These are phyloP conservation scores for Nemania diffusa DNA, from an alignment of 2,329 filamentous ascomycete species.

Conservation along the genomic window DNA sequence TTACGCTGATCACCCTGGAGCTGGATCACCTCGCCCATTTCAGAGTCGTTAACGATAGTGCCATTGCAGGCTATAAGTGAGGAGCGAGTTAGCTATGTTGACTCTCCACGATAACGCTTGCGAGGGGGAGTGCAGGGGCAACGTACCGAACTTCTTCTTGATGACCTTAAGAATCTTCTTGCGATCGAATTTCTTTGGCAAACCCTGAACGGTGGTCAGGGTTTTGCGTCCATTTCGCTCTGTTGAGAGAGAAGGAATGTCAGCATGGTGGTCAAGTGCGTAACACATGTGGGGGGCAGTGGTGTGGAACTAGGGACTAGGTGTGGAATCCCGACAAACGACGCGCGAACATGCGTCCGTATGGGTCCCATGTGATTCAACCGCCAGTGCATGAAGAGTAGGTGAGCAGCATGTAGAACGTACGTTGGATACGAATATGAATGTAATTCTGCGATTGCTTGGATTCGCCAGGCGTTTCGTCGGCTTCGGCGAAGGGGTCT, in stretches of 20 bases:
- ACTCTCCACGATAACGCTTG: neutral
- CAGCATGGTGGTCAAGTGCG: constrained; percentile 47
- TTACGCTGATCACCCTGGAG: constrained; percentile 99
- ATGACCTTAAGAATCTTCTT: constrained; percentile 99
- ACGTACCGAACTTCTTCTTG: constrained; percentile 95
- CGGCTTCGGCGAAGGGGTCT: constrained; percentile 99
- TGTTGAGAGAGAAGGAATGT: constrained; percentile 57
- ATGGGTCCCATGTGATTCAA: constrained; percentile 2
- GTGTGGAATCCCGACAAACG: constrained; percentile 8
- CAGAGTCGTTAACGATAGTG: constrained; percentile 94
- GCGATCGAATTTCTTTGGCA: constrained; percentile 98
- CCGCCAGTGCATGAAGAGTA: neutral
- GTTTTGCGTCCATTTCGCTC: constrained; percentile 99
- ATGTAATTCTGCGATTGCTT: constrained; percentile 98
- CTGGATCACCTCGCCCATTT: constrained; percentile 99
- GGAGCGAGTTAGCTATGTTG: constrained; percentile 15
- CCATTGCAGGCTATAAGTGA: constrained; percentile 89
- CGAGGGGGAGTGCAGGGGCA: neutral
- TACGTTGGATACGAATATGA: constrained; percentile 99
- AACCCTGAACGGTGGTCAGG: constrained; percentile 98
- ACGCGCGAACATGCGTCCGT: constrained; percentile 15
- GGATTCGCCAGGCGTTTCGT: constrained; percentile 97
- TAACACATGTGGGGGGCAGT: constrained; percentile 21
- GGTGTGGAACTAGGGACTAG: constrained; percentile 16
- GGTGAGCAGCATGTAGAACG: constrained; percentile 52